These are phyloP conservation scores for Phytophthora quininea DNA, from an alignment of 352 stramenopile genomes.

Conservation along the genomic window DNA sequence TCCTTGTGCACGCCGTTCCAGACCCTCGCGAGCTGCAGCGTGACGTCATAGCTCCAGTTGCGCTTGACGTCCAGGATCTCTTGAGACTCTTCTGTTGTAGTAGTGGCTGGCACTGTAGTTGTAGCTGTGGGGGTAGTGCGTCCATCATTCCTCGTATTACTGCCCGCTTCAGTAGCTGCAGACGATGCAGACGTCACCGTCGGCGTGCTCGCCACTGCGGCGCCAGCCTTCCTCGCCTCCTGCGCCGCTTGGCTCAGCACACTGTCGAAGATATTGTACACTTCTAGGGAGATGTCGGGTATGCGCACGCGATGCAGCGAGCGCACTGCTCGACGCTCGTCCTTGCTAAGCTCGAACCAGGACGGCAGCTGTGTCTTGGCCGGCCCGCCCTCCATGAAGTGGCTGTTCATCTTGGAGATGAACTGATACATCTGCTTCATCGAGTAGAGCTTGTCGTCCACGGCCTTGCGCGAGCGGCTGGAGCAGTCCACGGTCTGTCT, in stretches of 20 bases:
- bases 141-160: background rate
- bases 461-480: constrained; percentile 56
- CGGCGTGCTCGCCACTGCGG: background rate
- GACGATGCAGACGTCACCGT: background rate
- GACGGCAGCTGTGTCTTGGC: constrained; percentile 32
- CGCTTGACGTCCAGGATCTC: constrained; percentile 52
- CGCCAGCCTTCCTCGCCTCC: constrained; percentile 12
- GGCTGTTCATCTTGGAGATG: constrained; percentile 62
- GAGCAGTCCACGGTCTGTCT: constrained; percentile 46
- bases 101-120: background rate
- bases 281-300: constrained; percentile 61
- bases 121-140: background rate
- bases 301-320: constrained; percentile 61
- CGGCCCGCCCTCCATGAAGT: constrained; percentile 37
- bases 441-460: constrained; percentile 73
- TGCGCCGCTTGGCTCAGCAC: constrained; percentile 43
- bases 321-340: constrained; percentile 56
- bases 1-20: constrained; percentile 49
- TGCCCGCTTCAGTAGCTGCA: background rate
- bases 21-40: constrained; percentile 57
- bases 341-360: constrained; percentile 67
- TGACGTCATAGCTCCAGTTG: constrained; percentile 70
- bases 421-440: constrained; percentile 82
- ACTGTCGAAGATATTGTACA: constrained; percentile 62
- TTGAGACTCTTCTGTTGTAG: constrained; percentile 13